Base-by-base conservation (phyloP, 306 rosid species). In the Rubus parviflorus region DNA sequence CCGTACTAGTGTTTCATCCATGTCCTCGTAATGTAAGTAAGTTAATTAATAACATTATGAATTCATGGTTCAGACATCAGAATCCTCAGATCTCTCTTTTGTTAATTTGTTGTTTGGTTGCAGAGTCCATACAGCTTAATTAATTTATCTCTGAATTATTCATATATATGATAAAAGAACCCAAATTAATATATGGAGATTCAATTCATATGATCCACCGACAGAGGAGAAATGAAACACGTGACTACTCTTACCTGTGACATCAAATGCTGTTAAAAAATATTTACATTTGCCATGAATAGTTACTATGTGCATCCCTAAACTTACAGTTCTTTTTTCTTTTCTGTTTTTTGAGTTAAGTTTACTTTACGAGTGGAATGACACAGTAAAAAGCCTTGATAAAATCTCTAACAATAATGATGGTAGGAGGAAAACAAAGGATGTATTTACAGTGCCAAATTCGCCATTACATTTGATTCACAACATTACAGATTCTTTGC, bases 1-100 rank as follows among this genome's bases (percentile, higher is more conserved):
- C 99, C 99, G 0, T 96, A 82, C 52, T 90, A 84, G 70, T 2
- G n/a, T 4, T 38, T 40, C 2, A 30, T 30, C 35, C 35, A 30
- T 30, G 35, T 30, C 35, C 35, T 30, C 35, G 35, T 30, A 38
- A 64, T 35, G 67, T 35, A 64, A 7, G 23, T 37, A 38, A 12
- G 19, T 30, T 12, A 16, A 46, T 14, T 35, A 15, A 62, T 37
- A 37, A 38, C 6, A 37, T 9, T 25, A 3, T 62, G 68, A 64
- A 15, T 30, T 30, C 35, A 30, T 16, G 47, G 69, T 60, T 49
- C 5, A 49, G 54, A 13, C 54, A 35, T 64, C 23, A 64, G 69
- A 38, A 17, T 37, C 11, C 22, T 63, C 46, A 64, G 69, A 64
- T 64, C 46, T 38, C 69, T 38, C 4, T 62, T 62, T 35, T 7